Base-by-base conservation (phyloP, 2,329 filamentous ascomycete genomes). In the Aspergillaceae sp. region DNA sequence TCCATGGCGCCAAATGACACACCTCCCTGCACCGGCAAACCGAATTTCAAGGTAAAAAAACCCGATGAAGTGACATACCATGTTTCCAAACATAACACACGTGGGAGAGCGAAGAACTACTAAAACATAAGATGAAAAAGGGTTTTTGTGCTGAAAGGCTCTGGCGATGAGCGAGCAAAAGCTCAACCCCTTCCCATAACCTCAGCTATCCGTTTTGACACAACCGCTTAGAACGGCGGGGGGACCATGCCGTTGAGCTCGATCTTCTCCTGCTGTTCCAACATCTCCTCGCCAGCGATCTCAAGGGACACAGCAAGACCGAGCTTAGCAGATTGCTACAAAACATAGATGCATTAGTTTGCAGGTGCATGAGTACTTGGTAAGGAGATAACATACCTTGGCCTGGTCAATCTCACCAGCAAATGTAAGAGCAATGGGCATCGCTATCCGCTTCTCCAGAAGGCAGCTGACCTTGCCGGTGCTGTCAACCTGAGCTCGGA, bases 391-490 rank as follows among this genome's bases (percentile, higher is more conserved):
- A 76, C 87, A 68, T 79, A 96, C 92, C 76, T 90, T 90, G 60
- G 83, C 82, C 73, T 98, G 91, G 71, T 98, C 92, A 63, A 98
- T 87, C 66, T 97, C 92, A 56, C 90, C 91, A 46, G 90, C 88
- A 72, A 98, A 95, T 48, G 90, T 94, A 73, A 98, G 82, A 67
- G 84, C 86, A 48, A 98, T 89, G 29, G 90, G 86, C 53, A 89
- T 88, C 29, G 89, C 89, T 62, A 98, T 87, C 63, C 89, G 84
- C 82, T 96, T 97, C 78, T 98, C 92, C 57, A 97, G 74, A 62
- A 96, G 73, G 65, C 88, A 92, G 70, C 86, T 87, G 51, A 98
- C 78, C 75, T 94, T 95, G 67, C 92, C 92, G 66, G 87, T 83
- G 62, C 89, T 94, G 73, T 98, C 92, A 59, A 97, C 79, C 74